Evolutionary conservation across 2,329 filamentous ascomycete species (phyloP).

Genomic region (Herpomyces periplanetae): DNA sequence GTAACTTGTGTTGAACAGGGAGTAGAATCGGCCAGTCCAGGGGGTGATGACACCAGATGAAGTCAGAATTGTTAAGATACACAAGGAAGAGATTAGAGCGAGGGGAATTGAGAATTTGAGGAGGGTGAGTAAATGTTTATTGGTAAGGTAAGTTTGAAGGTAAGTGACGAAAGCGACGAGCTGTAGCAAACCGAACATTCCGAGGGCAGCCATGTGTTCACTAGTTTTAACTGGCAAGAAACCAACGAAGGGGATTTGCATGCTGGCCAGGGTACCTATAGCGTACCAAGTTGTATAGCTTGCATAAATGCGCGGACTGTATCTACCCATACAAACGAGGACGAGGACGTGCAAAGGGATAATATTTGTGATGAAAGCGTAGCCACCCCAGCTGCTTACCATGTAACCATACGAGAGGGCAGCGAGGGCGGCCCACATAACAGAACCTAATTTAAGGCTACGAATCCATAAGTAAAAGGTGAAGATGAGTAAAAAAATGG

Average conservation of each 20-base stretch:
- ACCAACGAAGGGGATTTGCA: constrained; percentile 96
- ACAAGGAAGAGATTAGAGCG: constrained; percentile 29
- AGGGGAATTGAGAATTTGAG: constrained; percentile 32
- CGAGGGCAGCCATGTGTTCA: constrained; percentile 88
- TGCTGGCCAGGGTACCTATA: constrained; percentile 70
- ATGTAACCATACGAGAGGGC: constrained; percentile 97
- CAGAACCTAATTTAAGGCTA: constrained; percentile 74
- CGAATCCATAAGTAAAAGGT: constrained; percentile 99
- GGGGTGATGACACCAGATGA: constrained; percentile 70
- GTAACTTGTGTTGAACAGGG: constrained; percentile 90
- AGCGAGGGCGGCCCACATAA: constrained; percentile 77
- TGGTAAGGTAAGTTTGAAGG: constrained; percentile 47
- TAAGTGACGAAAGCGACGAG: constrained; percentile 72
- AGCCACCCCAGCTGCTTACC: constrained; percentile 97
- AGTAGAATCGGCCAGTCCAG: constrained; percentile 96
- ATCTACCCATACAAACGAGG: constrained; percentile 78
- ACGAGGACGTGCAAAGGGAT: constrained; percentile 78
- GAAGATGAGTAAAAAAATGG: constrained; percentile 89
- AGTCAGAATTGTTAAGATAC: constrained; percentile 41
- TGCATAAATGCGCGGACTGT: constrained; percentile 71
- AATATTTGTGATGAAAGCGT: constrained; percentile 95
- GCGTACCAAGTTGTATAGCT: constrained; percentile 96
- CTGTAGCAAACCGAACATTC: constrained; percentile 83
- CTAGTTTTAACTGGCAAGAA: constrained; percentile 86
- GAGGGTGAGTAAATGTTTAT: constrained; percentile 74